Conservation (phyloP, 2,329 filamentous ascomycete genomes). For the Incumbomyces delicatus region DNA sequence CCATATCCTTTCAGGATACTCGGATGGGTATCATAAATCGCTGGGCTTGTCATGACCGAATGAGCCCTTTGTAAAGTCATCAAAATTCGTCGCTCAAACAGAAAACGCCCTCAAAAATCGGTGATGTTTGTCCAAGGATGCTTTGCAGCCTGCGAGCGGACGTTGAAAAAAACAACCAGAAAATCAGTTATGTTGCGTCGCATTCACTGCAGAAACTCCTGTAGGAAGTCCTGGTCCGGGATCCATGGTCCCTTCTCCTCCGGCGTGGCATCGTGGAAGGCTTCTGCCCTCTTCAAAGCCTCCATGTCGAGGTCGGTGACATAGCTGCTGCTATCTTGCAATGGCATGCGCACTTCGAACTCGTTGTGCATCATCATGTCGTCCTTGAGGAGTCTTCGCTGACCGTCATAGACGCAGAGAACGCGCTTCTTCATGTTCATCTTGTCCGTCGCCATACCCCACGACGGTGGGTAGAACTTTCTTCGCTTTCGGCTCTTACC, state of each 20-base stretch:
- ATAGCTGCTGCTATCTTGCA: slow-evolving; percentile 66
- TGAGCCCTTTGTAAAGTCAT: background rate
- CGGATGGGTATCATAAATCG: slow-evolving; percentile 1
- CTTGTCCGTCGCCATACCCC: slow-evolving; percentile 84
- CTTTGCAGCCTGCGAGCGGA: background rate
- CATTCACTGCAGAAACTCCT: slow-evolving; percentile 20
- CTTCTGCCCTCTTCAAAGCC: slow-evolving; percentile 79
- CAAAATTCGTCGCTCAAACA: background rate
- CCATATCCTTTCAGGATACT: background rate
- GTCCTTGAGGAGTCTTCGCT: slow-evolving; percentile 83
- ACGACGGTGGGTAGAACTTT: slow-evolving; percentile 85
- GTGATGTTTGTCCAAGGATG: background rate
- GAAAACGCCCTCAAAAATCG: background rate
- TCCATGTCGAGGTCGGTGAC: slow-evolving; percentile 89
- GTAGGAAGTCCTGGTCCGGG: slow-evolving; percentile 21
- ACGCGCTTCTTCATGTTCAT: slow-evolving; percentile 99
- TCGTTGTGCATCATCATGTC: slow-evolving; percentile 98
- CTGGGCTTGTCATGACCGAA: too few relatives aligned
- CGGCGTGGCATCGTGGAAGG: slow-evolving; percentile 65
- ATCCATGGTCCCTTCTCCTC: slow-evolving; percentile 84
- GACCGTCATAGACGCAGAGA: slow-evolving; percentile 82
- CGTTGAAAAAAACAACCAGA: background rate
- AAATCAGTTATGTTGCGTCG: background rate
- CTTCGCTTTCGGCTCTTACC: slow-evolving; percentile 73
- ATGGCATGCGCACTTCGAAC: slow-evolving; percentile 79